These are phyloP conservation scores for Annulohypoxylon truncatum DNA, from an alignment of 2,329 filamentous ascomycete species.

Conservation along the genomic window DNA sequence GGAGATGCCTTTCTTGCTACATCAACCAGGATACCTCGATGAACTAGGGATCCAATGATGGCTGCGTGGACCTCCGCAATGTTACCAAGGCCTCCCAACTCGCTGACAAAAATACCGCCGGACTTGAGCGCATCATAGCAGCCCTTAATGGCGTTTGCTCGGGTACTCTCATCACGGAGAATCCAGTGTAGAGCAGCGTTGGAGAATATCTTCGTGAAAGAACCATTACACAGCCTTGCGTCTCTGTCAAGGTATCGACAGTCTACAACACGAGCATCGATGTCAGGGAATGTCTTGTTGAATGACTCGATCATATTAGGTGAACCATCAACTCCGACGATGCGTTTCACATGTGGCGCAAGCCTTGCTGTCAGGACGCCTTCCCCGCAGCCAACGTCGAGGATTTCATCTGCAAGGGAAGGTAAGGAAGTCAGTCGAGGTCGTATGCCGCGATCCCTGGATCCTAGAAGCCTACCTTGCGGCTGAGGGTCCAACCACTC, in stretches of 20 bases:
- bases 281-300: constrained; percentile 7
- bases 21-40: constrained; percentile 13
- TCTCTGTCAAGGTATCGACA: constrained; percentile 17
- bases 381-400: constrained; percentile 21
- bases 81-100: constrained; percentile 15
- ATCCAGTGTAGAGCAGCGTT: constrained; percentile 20
- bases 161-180: constrained; percentile 9
- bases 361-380: constrained; percentile 21
- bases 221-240: constrained; percentile 11
- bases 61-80: constrained; percentile 17
- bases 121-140: constrained; percentile 12
- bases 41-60: constrained; percentile 6
- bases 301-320: constrained; percentile 17
- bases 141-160: constrained; percentile 6
- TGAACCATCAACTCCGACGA: constrained; percentile 18
- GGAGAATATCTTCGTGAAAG: constrained; percentile 23
- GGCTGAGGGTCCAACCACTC: constrained; percentile 20
- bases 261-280: constrained; percentile 23
- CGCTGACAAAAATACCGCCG: constrained; percentile 7
- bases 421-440: not conserved
- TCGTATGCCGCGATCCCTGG: not conserved
- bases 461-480: constrained; percentile 8
- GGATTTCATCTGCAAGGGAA: constrained; percentile 10
- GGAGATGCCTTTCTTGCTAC: constrained; percentile 7
- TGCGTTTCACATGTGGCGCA: constrained; percentile 16